Conservation (phyloP, 2,329 filamentous ascomycete genomes). For the Fusarium incarnatum region DNA sequence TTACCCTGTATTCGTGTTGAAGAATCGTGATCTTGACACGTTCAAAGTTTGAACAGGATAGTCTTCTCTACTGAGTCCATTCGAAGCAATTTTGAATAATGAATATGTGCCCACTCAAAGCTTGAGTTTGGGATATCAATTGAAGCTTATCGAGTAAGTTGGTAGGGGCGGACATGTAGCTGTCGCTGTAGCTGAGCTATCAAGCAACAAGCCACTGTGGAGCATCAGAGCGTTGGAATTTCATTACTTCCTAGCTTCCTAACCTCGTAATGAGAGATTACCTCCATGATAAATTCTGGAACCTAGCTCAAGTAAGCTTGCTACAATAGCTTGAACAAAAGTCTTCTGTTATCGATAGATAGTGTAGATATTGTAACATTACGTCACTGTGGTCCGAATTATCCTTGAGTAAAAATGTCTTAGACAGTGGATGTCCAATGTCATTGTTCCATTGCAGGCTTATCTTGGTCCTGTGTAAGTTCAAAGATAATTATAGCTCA, state of each 20-base stretch:
- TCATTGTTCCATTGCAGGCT: not conserved
- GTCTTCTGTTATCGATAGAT: not conserved
- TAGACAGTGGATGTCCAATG: not conserved
- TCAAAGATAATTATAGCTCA: not conserved
- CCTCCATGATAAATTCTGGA: not conserved
- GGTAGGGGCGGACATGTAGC: not conserved
- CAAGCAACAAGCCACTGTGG: not conserved
- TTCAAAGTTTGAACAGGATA: not conserved
- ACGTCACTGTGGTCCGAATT: not conserved
- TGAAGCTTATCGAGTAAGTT: not conserved
- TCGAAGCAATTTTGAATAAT: not conserved
- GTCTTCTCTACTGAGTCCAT: not conserved
- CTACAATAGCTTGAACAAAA: not conserved
- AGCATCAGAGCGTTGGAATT: not conserved
- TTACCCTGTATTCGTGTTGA: constrained; percentile 27
- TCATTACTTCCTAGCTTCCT: accelerated
- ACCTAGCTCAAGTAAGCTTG: not conserved
- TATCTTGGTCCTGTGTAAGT: not conserved
- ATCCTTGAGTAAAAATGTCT: not conserved
- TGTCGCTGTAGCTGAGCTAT: not conserved
- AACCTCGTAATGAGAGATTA: not conserved
- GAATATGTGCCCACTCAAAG: accelerated
- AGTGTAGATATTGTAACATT: not conserved
- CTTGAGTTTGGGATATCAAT: accelerated
- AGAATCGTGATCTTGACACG: not conserved